phyloP scores from a whole-genome alignment of 2,329 filamentous ascomycete genomes.

The Aspergillus sp. region DNA sequence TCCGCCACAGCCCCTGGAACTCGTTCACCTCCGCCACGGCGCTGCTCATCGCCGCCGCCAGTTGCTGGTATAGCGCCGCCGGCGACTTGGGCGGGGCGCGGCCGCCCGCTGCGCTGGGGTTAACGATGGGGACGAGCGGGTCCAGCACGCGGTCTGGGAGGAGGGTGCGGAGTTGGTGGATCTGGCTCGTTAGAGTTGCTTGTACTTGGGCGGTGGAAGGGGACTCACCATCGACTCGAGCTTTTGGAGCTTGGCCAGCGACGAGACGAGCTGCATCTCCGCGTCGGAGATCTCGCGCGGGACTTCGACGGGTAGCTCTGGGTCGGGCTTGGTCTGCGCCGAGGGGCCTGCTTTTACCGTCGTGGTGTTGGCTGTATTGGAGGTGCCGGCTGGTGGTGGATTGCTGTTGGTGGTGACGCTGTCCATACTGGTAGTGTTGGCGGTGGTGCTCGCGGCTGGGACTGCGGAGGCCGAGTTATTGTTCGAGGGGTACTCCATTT shows the following conservation, averaged over 20 bases:
- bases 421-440: not conserved
- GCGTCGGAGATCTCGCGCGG: constrained; percentile 24
- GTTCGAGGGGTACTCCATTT: constrained; percentile 12
- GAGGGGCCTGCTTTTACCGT: not conserved
- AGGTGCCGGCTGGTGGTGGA: too few relatives aligned
- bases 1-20: constrained; percentile 41
- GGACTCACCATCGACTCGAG: constrained; percentile 30
- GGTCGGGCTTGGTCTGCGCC: not conserved
- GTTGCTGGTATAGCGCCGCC: constrained; percentile 30
- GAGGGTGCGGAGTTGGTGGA: constrained; percentile 41
- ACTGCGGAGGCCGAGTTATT: not conserved
- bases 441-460: not conserved
- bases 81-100: constrained; percentile 32
- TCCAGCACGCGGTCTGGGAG: constrained; percentile 41
- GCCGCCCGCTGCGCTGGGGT: constrained; percentile 22
- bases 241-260: constrained; percentile 39
- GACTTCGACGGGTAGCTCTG: not conserved
- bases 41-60: constrained; percentile 33
- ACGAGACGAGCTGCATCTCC: constrained; percentile 39
- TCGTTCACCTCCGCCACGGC: constrained; percentile 35
- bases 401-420: too few relatives aligned
- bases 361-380: not conserved
- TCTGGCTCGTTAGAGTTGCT: constrained; percentile 23
- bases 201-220: not conserved
- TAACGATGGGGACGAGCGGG: constrained; percentile 37